Base-by-base conservation (phyloP, 1,139 yeast genomes). In the Sugiyamaella paludigena region DNA sequence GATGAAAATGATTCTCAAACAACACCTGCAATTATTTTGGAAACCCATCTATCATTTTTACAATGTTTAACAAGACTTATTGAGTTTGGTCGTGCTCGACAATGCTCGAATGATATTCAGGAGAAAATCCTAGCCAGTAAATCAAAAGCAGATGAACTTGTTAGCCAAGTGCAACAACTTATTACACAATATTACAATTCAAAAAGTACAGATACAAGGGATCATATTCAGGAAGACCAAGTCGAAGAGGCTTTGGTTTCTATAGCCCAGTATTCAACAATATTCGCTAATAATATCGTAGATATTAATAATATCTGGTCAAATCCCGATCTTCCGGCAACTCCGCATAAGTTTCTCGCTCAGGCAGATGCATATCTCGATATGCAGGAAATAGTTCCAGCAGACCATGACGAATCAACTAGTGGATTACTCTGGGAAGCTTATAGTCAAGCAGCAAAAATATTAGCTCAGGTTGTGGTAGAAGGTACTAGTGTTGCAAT, bases 281-380 rank as follows among this genome's bases (percentile, higher is more conserved):
- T 48, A 28, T 37, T 30, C 8, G 46, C 47, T 19, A 35, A 8
- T 12, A 13, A 37, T 13, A 36, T 45, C 11, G 40, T 43, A 2
- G 49, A 33, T 9, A 31, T 54, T 15, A 35, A 33, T 11, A 35
- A 29, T 7, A 29, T 52, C 4, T 56, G 59, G 59, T 16, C 44
- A 1, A 43, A 40, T 24, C 36, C 40, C 9, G 39, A 47, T 39
- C 54, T 60, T 29, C 61, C 63, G 6, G 39, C 27, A n/a, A 52
- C 53, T 6, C 36, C 54, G 1, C 52, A 51, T 12, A 52, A 62
- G 32, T 51, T 44, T 44, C 49, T 61, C 43, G 55, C 59, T 13
- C 59, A 60, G 38, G 60, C 63, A 10, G 63, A 60, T 39, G 48
- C 56, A 1, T 54, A 50, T 38, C 45, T 60, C n/a, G 63, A 58